These are phyloP conservation scores for Mucor sp. DNA, from an alignment of 371 early-diverging fungal genomes.

Conservation along the genomic window DNA sequence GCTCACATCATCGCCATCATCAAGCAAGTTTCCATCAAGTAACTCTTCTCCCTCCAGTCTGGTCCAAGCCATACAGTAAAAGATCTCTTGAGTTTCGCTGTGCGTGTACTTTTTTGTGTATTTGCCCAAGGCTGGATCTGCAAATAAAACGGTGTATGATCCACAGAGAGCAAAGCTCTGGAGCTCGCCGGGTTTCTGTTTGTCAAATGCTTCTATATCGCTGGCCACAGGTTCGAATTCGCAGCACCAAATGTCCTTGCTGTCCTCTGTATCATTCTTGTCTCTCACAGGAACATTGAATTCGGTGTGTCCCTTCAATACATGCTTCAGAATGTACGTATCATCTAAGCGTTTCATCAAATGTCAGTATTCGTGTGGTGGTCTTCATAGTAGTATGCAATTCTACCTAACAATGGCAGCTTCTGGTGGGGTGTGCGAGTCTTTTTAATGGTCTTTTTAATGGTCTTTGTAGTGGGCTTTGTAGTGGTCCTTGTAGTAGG, in stretches of 20 bases:
- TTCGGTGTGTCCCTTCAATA: slow-evolving; percentile 25
- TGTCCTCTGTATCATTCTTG: slow-evolving; percentile 13
- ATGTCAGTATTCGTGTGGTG: background rate
- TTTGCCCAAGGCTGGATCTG: slow-evolving; percentile 50
- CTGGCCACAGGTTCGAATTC: slow-evolving; percentile 34
- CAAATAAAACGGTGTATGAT: slow-evolving; percentile 49
- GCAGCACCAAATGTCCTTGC: slow-evolving; percentile 43
- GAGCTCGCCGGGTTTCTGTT: background rate
- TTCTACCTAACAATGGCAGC: background rate
- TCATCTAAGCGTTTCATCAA: background rate
- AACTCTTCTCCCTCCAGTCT: slow-evolving; percentile 19
- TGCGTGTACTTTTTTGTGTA: slow-evolving; percentile 61
- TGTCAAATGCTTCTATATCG: slow-evolving; percentile 10
- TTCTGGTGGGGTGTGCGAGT: background rate
- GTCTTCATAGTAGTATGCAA: background rate
- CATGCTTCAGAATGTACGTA: slow-evolving; percentile 10
- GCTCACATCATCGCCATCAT: slow-evolving; percentile 17
- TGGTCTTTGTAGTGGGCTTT: background rate
- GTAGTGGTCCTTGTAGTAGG: background rate
- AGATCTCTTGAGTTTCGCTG: slow-evolving; percentile 51
- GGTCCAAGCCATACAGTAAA: slow-evolving; percentile 62
- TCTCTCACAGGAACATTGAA: slow-evolving; percentile 16
- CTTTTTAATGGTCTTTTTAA: background rate
- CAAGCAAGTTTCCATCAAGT: background rate
- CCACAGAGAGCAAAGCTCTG: slow-evolving; percentile 46